phyloP scores from a whole-genome alignment of 73 alveolate species.

The Blepharisma stoltei region DNA sequence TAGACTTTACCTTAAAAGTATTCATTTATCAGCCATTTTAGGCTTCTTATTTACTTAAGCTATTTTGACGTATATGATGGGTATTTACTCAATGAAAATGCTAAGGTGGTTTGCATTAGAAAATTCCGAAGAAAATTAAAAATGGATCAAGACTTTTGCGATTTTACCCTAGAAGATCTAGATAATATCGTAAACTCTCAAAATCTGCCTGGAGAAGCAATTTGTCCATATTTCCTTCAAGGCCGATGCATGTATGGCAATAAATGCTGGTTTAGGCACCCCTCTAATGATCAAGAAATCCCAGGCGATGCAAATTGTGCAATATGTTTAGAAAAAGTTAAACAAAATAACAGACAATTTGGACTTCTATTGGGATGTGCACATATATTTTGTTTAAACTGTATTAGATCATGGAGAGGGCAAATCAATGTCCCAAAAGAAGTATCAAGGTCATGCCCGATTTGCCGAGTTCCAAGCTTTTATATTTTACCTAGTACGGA shows the following conservation, averaged over 20 bases:
- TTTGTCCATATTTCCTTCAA: constrained; percentile 51
- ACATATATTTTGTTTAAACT: constrained; percentile 65
- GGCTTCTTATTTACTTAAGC: too few species aligned
- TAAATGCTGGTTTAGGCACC: constrained; percentile 50
- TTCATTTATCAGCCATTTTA: background rate
- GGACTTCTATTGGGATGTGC: constrained; percentile 65
- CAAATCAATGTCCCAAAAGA: constrained; percentile 45
- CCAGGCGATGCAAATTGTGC: constrained; percentile 59
- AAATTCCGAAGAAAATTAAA: too few species aligned
- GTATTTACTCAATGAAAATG: too few species aligned
- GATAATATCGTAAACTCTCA: too few species aligned
- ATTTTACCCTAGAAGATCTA: too few species aligned
- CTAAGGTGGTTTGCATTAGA: too few species aligned
- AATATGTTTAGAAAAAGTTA: constrained; percentile 53
- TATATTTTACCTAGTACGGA: constrained; percentile 51
- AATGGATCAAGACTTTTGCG: too few species aligned
- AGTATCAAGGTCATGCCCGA: constrained; percentile 60
- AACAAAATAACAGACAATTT: constrained; percentile 46
- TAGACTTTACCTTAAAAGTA: background rate
- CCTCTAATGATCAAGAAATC: constrained; percentile 30
- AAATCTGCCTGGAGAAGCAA: background rate
- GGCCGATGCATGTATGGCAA: constrained; percentile 66
- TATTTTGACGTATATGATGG: too few species aligned
- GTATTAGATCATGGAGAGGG: constrained; percentile 70
- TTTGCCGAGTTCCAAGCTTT: constrained; percentile 53